Evolutionary conservation across 2,329 filamentous ascomycete species (phyloP).

Genomic region (Lachnellula subtilissima): DNA sequence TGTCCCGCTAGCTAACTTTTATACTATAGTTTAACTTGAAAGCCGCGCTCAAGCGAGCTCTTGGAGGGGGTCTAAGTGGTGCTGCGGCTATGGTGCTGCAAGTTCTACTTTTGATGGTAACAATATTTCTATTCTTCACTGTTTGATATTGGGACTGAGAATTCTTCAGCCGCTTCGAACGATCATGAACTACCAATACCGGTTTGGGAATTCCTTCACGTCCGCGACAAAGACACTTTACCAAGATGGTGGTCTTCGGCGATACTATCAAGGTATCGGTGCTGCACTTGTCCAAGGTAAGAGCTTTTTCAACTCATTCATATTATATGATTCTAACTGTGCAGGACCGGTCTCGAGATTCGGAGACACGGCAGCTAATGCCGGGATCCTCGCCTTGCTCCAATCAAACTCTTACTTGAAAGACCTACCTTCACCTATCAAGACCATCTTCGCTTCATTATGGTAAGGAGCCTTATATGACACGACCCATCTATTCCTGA

Average conservation of each 20-base stretch:
- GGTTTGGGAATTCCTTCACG: conserved; percentile 40
- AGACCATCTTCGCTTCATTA: conserved; percentile 44
- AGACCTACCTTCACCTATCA: conserved; percentile 38
- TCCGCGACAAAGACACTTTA: conserved; percentile 38
- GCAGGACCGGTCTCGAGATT: conserved; percentile 42
- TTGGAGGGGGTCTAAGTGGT: conserved; percentile 43
- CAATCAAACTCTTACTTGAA: conserved; percentile 43
- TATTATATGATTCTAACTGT: neutral
- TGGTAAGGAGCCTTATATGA: conserved; percentile 29
- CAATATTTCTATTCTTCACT: neutral
- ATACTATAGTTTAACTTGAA: conserved; percentile 39
- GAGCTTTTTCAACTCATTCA: neutral
- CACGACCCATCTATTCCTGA: neutral
- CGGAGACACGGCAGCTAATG: conserved; percentile 46
- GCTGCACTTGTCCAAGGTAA: conserved; percentile 43
- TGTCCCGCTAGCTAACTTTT: neutral
- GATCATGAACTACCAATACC: conserved; percentile 49
- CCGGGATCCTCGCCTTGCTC: conserved; percentile 44
- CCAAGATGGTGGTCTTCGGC: conserved; percentile 36
- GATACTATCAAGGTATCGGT: conserved; percentile 43
- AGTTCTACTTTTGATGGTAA: conserved; percentile 44
- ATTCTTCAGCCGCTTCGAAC: conserved; percentile 40
- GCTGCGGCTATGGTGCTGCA: conserved; percentile 46
- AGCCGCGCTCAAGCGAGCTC: conserved; percentile 40
- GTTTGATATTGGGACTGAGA: neutral